Evolutionary conservation across 371 early-diverging fungal genomes (phyloP).

Genomic region (Zopfochytrium polystomum): DNA sequence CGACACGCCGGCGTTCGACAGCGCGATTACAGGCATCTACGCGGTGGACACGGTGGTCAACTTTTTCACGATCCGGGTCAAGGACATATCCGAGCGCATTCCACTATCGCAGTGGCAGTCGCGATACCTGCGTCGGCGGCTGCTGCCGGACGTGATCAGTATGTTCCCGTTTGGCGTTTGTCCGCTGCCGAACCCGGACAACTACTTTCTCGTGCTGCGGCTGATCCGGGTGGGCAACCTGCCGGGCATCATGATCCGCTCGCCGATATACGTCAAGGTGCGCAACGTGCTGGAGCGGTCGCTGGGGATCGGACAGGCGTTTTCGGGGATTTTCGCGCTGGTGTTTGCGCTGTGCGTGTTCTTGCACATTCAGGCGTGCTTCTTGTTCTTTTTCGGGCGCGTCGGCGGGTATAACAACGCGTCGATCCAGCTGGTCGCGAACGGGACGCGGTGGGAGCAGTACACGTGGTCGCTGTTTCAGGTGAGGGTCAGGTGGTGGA

Average conservation of each 20-base stretch:
- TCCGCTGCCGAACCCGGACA: background rate
- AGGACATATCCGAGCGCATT: background rate
- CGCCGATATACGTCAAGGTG: background rate
- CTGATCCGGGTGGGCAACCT: constrained; percentile 5
- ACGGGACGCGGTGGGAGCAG: constrained; percentile 1
- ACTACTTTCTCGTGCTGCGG: background rate
- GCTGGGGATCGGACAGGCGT: constrained; percentile 13
- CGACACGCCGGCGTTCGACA: too few relatives aligned
- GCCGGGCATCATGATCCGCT: background rate
- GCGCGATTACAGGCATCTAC: background rate
- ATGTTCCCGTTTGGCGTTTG: constrained; percentile 3
- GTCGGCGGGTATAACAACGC: background rate
- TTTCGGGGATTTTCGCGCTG: constrained; percentile 16
- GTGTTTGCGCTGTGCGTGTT: constrained; percentile 13
- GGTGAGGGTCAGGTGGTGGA: background rate
- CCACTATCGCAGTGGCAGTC: background rate
- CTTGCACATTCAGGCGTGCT: constrained; percentile 20
- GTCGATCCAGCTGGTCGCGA: background rate
- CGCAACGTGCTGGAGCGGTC: background rate
- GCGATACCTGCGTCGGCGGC: background rate
- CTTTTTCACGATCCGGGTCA: background rate
- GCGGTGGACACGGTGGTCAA: background rate
- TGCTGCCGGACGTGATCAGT: background rate
- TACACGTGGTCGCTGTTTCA: constrained; percentile 21
- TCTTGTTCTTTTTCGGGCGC: constrained; percentile 17